A percentile compares a stretch with the other conserved stretches of the same genome.
phyloP scores from a whole-genome alignment of 495 filamentous ascomycete species.

The Penicillium argentinense region DNA sequence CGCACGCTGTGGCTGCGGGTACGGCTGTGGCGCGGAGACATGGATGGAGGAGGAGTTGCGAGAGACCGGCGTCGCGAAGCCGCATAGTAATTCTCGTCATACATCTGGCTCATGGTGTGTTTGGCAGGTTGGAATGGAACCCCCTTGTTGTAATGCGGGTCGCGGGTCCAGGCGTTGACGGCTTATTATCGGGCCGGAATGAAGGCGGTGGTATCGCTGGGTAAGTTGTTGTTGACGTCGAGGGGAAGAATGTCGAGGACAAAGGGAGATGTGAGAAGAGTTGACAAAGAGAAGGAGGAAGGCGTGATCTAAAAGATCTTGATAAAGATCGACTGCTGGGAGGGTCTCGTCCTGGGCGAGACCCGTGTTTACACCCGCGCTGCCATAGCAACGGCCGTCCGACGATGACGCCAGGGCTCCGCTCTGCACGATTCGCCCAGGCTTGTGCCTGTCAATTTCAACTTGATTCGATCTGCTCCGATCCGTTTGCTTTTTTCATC shows the following conservation, averaged over 20 bases:
- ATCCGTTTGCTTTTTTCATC: slow-evolving; percentile 21
- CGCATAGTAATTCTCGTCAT: slow-evolving; percentile 52
- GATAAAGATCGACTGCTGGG: slow-evolving; percentile 21
- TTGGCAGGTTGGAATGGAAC: slow-evolving; percentile 18
- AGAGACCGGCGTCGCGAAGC: slow-evolving; percentile 50
- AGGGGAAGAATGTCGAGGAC: neutral
- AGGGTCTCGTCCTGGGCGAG: slow-evolving; percentile 24
- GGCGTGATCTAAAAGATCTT: slow-evolving; percentile 25
- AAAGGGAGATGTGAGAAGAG: slow-evolving; percentile 7
- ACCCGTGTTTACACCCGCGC: slow-evolving; percentile 42
- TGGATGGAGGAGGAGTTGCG: slow-evolving; percentile 47
- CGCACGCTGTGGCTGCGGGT: slow-evolving; percentile 60
- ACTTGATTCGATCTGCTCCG: slow-evolving; percentile 12
- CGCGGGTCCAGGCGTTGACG: slow-evolving; percentile 7
- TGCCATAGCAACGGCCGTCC: slow-evolving; percentile 46
- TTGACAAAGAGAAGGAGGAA: slow-evolving; percentile 8
- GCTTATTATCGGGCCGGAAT: slow-evolving; percentile 13
- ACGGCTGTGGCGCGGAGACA: slow-evolving; percentile 49
- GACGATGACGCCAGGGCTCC: slow-evolving; percentile 35
- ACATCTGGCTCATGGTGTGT: slow-evolving; percentile 43
- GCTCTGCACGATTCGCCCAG: slow-evolving; percentile 9
- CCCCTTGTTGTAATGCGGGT: slow-evolving; percentile 19
- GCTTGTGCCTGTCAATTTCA: slow-evolving; percentile 17
- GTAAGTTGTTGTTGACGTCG: neutral
- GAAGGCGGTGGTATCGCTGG: no score